Percentiles rank a stretch among this genome's conserved stretches.
phyloP scores from a whole-genome alignment of 2,329 filamentous ascomycete species.

The Colletotrichum cuscutae region DNA sequence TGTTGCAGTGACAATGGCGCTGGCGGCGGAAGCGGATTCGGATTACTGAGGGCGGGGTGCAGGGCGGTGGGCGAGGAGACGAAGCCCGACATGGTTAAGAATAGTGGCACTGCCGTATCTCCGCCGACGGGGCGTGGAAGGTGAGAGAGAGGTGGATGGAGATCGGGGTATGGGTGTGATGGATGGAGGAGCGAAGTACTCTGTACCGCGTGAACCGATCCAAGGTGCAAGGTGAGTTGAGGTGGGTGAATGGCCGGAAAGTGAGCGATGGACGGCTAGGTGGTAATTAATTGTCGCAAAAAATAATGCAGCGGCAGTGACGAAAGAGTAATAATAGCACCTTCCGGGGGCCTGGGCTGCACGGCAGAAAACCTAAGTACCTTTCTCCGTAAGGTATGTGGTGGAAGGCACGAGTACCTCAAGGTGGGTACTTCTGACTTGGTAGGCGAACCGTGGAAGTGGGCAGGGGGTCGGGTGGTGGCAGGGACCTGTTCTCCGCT shows the following conservation, averaged over 20 bases:
- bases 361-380: too few relatives aligned
- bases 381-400: background rate
- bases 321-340: background rate
- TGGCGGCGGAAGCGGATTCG: slow-evolving; percentile 40
- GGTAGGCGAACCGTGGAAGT: background rate
- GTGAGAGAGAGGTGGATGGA: background rate
- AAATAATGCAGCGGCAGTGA: background rate
- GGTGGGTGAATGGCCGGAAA: background rate
- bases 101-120: slow-evolving; percentile 20
- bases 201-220: background rate
- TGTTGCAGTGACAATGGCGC: slow-evolving; percentile 28
- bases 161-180: background rate
- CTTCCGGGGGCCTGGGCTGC: background rate
- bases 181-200: too few relatives aligned
- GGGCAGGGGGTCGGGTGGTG: background rate
- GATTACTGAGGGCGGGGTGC: slow-evolving; percentile 60
- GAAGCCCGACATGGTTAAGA: slow-evolving; percentile 42
- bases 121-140: slow-evolving; percentile 11
- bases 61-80: slow-evolving; percentile 59
- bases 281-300: background rate
- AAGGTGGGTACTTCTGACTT: background rate
- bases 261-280: background rate
- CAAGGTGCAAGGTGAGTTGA: background rate
- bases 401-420: background rate
- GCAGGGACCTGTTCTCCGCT: slow-evolving; percentile 5